Percentiles rank a stretch among this genome's conserved stretches.
phyloP scores from a whole-genome alignment of 2,329 filamentous ascomycete genomes.

The Tolypocladium amazonense region DNA sequence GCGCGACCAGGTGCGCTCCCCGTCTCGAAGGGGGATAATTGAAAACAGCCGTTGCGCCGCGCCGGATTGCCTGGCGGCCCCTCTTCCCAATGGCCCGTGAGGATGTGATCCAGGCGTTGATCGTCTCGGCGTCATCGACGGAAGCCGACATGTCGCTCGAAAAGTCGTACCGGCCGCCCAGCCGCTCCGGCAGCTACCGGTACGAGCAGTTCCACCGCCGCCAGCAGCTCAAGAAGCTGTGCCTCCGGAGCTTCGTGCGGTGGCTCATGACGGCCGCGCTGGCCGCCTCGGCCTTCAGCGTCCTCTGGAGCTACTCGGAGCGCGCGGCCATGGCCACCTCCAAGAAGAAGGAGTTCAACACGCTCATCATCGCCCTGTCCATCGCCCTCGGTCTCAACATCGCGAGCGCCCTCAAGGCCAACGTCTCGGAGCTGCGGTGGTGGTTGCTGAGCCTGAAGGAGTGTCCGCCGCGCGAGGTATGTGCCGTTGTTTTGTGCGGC shows the following conservation, averaged over 20 bases:
- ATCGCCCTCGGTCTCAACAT: conserved; percentile 31
- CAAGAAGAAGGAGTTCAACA: conserved; percentile 30
- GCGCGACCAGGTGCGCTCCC: background rate
- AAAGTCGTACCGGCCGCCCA: background rate
- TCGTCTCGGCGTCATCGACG: background rate
- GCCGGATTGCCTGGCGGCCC: no score
- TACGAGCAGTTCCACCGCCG: conserved; percentile 10
- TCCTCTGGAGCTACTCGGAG: conserved; percentile 16
- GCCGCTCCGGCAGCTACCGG: conserved; percentile 6
- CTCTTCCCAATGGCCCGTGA: background rate
- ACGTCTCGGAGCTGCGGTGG: conserved; percentile 34
- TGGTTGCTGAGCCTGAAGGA: conserved; percentile 27
- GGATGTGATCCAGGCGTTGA: background rate
- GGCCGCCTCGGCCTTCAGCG: conserved; percentile 15
- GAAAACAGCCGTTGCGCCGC: no score
- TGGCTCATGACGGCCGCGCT: conserved; percentile 19
- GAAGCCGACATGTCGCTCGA: background rate
- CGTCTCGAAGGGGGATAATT: no score
- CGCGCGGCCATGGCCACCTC: conserved; percentile 17
- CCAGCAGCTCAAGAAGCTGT: conserved; percentile 9
- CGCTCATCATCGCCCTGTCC: conserved; percentile 30
- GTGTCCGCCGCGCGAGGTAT: conserved; percentile 27
- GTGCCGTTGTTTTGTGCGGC: background rate
- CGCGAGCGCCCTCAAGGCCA: conserved; percentile 29
- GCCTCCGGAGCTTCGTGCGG: conserved; percentile 7